Percentiles rank a stretch among this genome's conserved stretches.
Evolutionary conservation across 306 rosid genomes (phyloP).

Genomic region (Arachis stenosperma): DNA sequence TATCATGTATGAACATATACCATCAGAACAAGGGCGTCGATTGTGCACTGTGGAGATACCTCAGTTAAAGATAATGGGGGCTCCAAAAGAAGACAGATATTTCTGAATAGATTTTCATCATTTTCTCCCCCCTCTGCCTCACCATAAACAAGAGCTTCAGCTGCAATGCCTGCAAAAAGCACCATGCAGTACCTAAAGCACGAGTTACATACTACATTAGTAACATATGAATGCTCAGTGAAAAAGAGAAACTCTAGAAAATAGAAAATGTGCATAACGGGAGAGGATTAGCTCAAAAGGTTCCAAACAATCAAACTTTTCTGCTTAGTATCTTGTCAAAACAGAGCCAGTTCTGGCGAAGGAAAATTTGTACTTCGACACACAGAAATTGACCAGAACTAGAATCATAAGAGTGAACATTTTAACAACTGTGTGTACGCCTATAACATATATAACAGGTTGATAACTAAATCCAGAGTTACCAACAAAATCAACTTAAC

Average conservation of each 20-base stretch:
- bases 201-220: conserved; percentile 33
- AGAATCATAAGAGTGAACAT: too few species aligned
- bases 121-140: conserved; percentile 99
- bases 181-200: conserved; percentile 91
- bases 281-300: background rate
- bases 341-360: conserved; percentile 5
- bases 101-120: conserved; percentile 88
- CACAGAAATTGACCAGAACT: background rate
- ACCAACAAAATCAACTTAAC: background rate
- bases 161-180: conserved; percentile 95
- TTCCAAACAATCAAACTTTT: conserved; percentile 11
- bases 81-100: conserved; percentile 73
- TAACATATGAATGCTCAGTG: conserved; percentile 18
- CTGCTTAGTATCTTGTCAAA: background rate
- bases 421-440: background rate
- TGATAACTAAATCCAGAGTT: conserved; percentile 13
- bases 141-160: conserved; percentile 94
- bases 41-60: conserved; percentile 54
- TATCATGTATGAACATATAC: conserved; percentile 7
- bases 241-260: background rate
- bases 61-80: conserved; percentile 82
- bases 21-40: conserved; percentile 31
- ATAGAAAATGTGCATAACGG: background rate
- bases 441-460: background rate
- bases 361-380: conserved; percentile 2